Evolutionary conservation across 208 protist species (phyloP), one percentile per base, ranked within the genome.

Genomic region (Acanthamoeba triangularis): DNA sequence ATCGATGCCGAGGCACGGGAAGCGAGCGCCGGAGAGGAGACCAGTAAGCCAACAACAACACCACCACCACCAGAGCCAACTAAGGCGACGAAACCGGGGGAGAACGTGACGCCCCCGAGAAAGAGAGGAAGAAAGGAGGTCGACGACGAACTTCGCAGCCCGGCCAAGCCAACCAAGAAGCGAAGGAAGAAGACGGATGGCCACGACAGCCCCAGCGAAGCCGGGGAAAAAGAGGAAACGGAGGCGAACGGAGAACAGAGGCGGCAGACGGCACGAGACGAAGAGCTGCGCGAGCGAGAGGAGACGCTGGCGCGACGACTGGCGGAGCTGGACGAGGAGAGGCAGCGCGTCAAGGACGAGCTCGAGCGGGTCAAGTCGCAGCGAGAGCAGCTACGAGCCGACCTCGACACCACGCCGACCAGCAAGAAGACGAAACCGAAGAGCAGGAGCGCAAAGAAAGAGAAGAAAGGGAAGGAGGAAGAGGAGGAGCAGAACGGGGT

Each of bases 401-500:
- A 93, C 28, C 14, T 23, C 18, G 2, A 13, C 14, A 35, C 18
- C 35, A 23, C 16, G n/a, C 8, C n/a, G 30, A 37, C 14, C 37
- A 85, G 5, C 13, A 18, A 6, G 76, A 65, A n/a, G 3, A 3
- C 52, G 59, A 54, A 18, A 16, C 56, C 56, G 23, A 35, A 63
- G 30, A 56, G 37, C 30, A 63, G 14, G 52, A 90, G 78, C 14
- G 13, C 30, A 65, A 61, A 90, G 30, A 41, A n/a, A 54, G 30
- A 33, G n/a, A 90, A 4, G 30, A 90, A 52, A 90, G 80, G 28
- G 49, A 90, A 87, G 28, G 33, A n/a, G 25, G 44, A 88, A 88
- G 47, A 88, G 72, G 0, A 54, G 7, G 6, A 80, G n/a, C n/a
- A n/a, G n/a, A n/a, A n/a, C n/a, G n/a, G n/a, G n/a, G n/a, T n/a